Base-by-base conservation (phyloP, 148 eudicot species). In the Persicaria tinctoria region DNA sequence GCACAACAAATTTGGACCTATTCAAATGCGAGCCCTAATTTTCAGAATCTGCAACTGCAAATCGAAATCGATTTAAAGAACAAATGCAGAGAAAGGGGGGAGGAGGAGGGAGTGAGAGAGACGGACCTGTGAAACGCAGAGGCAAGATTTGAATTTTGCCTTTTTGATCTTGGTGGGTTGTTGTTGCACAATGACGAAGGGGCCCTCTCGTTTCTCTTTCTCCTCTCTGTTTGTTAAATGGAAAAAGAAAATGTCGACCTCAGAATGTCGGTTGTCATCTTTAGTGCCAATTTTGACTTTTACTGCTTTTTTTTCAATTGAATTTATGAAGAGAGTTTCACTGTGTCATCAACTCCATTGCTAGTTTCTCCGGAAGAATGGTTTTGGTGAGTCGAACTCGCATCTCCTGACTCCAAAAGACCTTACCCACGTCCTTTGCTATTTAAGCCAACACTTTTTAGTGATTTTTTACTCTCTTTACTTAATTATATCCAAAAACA, bases 81-180 rank as follows among this genome's bases (percentile, higher is more conserved):
- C 5, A 53, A 53, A 12, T 5, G 56, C 56, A 14, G 56, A 53
- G 17, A 53, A n/a, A 53, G 56, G 8, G 17, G n/a, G 56, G 8
- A 6, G n/a, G 56, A 53, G n/a, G 5, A 11, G 13, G 5, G 17
- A 53, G n/a, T 6, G 6, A 57, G 5, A 4, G 13, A 2, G 17
- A 53, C 56, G 6, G 6, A 57, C 63, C 63, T 57, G 17, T 57
- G 63, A 17, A 57, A 57, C 18, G 32, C 3, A 17, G 63, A 57
- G 63, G 63, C 41, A 57, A 6, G 44, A 60, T 60, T 60, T 60
- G 68, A 60, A 60, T 60, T 60, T 60, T 5, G 16, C 41, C 68
- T 27, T 9, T 27, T 60, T 60, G 68, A 27, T 23, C 12, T 59
- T 59, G 2, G 66, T 59, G 6, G 64, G 66, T 20, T n/a, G n/a